Conservation (phyloP, 2,329 filamentous ascomycete species). For the Penicillium sp. region DNA sequence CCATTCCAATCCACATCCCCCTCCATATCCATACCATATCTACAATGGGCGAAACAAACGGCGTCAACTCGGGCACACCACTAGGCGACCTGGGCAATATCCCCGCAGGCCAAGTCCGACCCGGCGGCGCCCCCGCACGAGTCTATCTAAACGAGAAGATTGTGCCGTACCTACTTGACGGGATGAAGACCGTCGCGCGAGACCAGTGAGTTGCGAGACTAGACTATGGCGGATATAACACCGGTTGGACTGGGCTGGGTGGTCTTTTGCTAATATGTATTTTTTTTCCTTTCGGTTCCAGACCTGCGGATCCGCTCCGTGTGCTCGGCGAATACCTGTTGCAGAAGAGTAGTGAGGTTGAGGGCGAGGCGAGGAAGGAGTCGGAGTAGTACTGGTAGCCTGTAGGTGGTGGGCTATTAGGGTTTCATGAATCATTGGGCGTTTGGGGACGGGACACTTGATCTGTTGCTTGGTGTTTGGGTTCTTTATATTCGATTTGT, state of each 20-base stretch:
- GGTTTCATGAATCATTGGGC: constrained; percentile 6
- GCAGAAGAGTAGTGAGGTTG: constrained; percentile 63
- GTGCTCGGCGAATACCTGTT: constrained; percentile 68
- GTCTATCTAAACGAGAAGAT: constrained; percentile 70
- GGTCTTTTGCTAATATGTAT: background rate
- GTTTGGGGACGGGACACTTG: constrained; percentile 9
- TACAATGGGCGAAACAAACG: constrained; percentile 25
- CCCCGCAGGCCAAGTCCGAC: constrained; percentile 52
- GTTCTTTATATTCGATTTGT: too few species aligned
- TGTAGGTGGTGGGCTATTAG: background rate
- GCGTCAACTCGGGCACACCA: constrained; percentile 25
- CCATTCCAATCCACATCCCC: background rate
- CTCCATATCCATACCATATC: too few species aligned
- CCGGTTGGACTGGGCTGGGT: background rate
- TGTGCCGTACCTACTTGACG: constrained; percentile 64
- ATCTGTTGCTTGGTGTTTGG: background rate
- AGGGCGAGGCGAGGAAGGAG: constrained; percentile 40
- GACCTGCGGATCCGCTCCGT: constrained; percentile 65
- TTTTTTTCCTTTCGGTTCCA: constrained; percentile 23
- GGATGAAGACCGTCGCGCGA: constrained; percentile 68
- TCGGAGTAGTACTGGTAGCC: constrained; percentile 26
- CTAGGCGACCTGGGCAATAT: constrained; percentile 45
- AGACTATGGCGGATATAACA: background rate
- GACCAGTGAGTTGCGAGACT: constrained; percentile 63
- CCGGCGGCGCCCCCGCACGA: constrained; percentile 65